Percentiles rank a stretch among this genome's conserved stretches.
Evolutionary conservation across 352 stramenopile species (phyloP).

Genomic region (Elongisporangium undulatum): DNA sequence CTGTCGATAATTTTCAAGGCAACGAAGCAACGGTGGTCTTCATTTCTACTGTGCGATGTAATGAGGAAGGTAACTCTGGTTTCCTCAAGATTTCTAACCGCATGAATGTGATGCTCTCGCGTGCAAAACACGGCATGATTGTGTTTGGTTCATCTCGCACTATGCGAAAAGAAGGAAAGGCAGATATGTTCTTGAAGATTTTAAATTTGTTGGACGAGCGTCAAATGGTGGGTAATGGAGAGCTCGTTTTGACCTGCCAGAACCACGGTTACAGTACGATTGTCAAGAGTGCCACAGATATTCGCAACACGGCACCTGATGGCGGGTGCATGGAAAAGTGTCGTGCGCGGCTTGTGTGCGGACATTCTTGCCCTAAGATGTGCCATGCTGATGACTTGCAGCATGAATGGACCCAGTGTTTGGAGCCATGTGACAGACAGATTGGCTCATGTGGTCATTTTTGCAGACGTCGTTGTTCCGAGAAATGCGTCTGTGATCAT

Average conservation of each 20-base stretch:
- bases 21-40: conserved; percentile 72
- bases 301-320: conserved; percentile 51
- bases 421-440: conserved; percentile 36
- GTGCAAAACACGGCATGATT: conserved; percentile 52
- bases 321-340: conserved; percentile 63
- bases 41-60: conserved; percentile 62
- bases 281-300: conserved; percentile 23
- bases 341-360: conserved; percentile 33
- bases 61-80: conserved; percentile 29
- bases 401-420: conserved; percentile 30
- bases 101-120: conserved; percentile 67
- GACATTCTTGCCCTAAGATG: conserved; percentile 51
- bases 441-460: conserved; percentile 42
- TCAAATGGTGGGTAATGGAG: conserved; percentile 30
- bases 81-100: conserved; percentile 69
- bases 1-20: conserved; percentile 75
- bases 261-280: conserved; percentile 22
- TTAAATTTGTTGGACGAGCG: conserved; percentile 39
- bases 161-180: conserved; percentile 32
- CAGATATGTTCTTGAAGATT: conserved; percentile 45
- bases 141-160: conserved; percentile 47
- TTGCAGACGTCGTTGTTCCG: conserved; percentile 48
- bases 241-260: conserved; percentile 38
- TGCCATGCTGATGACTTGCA: conserved; percentile 56
- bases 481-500: conserved; percentile 58